Percentiles rank a stretch among this genome's conserved stretches.
Evolutionary conservation across 148 eudicot genomes (phyloP).

Genomic region (Rhododendron molle): DNA sequence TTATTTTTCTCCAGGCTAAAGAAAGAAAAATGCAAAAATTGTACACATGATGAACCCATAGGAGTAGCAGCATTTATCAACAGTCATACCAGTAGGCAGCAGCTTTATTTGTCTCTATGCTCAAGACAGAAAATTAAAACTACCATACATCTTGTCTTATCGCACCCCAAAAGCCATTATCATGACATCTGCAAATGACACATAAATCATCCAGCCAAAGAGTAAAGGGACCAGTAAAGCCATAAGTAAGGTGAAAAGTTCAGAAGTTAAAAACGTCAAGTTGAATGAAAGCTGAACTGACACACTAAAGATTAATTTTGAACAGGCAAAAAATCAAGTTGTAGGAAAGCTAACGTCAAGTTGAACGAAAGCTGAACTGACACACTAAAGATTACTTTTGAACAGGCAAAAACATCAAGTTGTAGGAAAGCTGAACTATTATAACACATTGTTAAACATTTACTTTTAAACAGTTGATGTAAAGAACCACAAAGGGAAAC

Average conservation of each 20-base stretch:
- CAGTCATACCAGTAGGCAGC: no score
- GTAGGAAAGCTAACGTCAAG: neutral
- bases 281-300: neutral
- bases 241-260: neutral
- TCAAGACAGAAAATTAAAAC: neutral
- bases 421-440: neutral
- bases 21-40: no score
- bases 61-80: no score
- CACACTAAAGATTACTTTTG: neutral
- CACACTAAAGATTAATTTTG: no score
- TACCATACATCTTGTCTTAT: neutral
- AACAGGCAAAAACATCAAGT: neutral
- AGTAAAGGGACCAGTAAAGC: neutral
- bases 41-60: no score
- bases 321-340: no score
- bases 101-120: no score
- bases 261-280: neutral
- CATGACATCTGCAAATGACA: neutral
- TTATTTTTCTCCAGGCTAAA: no score
- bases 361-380: neutral
- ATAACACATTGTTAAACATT: neutral
- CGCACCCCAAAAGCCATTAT: neutral
- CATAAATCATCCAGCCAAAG: neutral
- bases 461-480: neutral
- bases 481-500: neutral